Base-by-base conservation (phyloP, 1,284 basidiomycete genomes). In the Cutaneotrichosporon spelunceum region DNA sequence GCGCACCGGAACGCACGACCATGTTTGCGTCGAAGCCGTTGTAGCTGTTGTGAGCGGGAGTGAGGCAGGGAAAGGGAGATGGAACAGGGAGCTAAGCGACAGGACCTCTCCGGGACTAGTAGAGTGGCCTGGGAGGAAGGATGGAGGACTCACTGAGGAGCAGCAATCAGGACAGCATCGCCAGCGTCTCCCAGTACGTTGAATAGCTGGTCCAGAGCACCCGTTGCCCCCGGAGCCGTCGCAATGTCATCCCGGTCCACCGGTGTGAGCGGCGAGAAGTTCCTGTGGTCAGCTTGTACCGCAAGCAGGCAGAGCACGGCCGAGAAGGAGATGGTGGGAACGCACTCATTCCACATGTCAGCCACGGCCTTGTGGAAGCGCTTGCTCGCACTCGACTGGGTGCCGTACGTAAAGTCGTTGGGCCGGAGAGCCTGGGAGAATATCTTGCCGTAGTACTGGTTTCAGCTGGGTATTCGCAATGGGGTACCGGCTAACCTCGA, bases 121-220 rank as follows among this genome's bases (percentile, higher is more conserved):
- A n/a, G n/a, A n/a, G n/a, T n/a, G n/a, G n/a, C n/a, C n/a, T n/a
- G n/a, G n/a, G n/a, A n/a, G n/a, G n/a, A n/a, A n/a, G n/a, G n/a
- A n/a, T n/a, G n/a, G n/a, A 47, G 9, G 8, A 63, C 62, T 48
- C 23, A 63, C 62, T 70, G 74, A 9, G 72, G 72, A 4, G 67
- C 59, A 8, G 72, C 71, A 16, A 76, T 63, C 16, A 79, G 58
- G 34, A 75, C 66, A 1, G 60, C 70, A 27, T 79, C 76, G 0
- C 70, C 72, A 0, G 57, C 53, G 53, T 78, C 73, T 16, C 70
- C 68, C 6, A 76, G 59, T 26, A 66, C 69, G 6, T 69, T 60
- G 2, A 70, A 61, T 7, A 78, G 70, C 48, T 74, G 72, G 62
- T 77, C 75, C 47, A 77, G 57, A 9, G 73, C 65, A 10, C 68